Conservation (phyloP, 2,329 filamentous ascomycete genomes). For the Aspergillus texensis region DNA sequence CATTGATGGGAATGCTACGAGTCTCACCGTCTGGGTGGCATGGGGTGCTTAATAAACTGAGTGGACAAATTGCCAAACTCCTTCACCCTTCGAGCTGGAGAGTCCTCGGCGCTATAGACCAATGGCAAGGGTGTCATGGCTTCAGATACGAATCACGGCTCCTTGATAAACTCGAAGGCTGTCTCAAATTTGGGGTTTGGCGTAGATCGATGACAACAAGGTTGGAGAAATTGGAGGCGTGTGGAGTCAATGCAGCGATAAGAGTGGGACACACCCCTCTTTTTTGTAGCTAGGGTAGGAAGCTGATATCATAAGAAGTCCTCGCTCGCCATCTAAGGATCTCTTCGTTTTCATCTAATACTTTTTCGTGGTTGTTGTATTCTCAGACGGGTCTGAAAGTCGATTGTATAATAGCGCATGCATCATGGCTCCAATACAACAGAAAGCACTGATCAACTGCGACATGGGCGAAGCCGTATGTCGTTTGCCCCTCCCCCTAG, state of each 20-base stretch:
- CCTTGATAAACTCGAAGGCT: neutral
- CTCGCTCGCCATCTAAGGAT: neutral
- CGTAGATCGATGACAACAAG: neutral
- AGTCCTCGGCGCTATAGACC: conserved; percentile 5
- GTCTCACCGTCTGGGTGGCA: neutral
- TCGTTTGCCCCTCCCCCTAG: neutral
- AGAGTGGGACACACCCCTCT: conserved; percentile 2
- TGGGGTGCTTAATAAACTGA: neutral
- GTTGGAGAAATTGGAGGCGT: conserved; percentile 10
- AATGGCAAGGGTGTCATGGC: conserved; percentile 2
- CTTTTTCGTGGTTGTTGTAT: neutral
- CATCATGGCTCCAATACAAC: conserved; percentile 54
- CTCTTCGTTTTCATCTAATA: neutral
- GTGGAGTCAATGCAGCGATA: conserved; percentile 4
- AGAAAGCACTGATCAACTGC: conserved; percentile 54
- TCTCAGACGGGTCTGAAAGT: neutral
- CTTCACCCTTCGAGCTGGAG: neutral
- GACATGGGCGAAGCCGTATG: conserved; percentile 50
- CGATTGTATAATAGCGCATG: neutral
- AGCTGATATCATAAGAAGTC: neutral
- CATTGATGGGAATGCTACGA: neutral
- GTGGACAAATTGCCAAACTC: neutral
- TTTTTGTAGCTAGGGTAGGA: neutral
- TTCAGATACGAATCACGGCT: neutral
- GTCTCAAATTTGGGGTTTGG: neutral